Conservation (phyloP, 164 flowering plant species). For the Amborella trichopoda region DNA sequence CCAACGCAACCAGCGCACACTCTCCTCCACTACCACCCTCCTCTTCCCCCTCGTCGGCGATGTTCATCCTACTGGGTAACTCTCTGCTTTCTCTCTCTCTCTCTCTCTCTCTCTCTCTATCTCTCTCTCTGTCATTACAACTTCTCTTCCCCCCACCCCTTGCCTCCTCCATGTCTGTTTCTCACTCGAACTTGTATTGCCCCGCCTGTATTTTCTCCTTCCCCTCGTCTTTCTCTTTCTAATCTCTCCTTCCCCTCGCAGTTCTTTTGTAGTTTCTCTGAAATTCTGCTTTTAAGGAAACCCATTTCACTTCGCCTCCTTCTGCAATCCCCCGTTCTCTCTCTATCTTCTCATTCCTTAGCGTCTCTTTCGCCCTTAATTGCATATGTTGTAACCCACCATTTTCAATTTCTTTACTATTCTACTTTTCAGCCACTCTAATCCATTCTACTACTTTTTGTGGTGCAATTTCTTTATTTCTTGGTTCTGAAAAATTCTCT, state of each 20-base stretch:
- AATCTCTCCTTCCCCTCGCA: not conserved
- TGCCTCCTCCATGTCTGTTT: not conserved
- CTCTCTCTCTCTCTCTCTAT: not conserved
- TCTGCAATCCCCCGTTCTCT: no score
- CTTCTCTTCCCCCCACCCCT: not conserved
- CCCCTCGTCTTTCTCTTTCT: no score
- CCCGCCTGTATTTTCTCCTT: no score
- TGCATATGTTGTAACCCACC: no score
- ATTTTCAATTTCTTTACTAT: not conserved
- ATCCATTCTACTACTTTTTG: no score
- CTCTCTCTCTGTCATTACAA: not conserved
- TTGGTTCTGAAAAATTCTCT: not conserved
- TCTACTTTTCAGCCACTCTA: not conserved
- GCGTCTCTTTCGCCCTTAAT: no score
- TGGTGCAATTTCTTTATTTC: no score
- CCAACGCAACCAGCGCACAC: no score
- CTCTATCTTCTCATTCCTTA: no score
- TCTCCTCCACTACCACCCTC: not conserved
- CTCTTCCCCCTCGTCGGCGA: not conserved
- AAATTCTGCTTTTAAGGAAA: not conserved
- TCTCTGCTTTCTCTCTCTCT: not conserved
- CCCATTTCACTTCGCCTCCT: no score
- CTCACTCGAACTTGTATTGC: no score
- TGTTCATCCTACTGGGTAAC: conserved; percentile 1
- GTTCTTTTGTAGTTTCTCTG: not conserved